phyloP scores from a whole-genome alignment of 2,329 filamentous ascomycete species.

The Fusarium hainanense region DNA sequence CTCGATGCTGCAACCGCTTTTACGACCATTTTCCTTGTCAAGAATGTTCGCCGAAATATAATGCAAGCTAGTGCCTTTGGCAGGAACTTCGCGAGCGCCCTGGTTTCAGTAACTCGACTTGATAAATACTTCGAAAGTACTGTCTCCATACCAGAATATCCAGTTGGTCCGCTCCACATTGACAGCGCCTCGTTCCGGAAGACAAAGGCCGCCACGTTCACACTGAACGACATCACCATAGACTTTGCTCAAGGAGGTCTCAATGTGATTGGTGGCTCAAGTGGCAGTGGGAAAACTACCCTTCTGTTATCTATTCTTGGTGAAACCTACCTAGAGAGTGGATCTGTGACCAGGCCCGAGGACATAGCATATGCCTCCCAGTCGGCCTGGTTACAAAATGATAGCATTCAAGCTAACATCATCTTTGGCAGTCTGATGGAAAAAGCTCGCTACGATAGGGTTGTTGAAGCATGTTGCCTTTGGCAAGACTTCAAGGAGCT shows the following conservation, averaged over 20 bases:
- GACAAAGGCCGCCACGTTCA: slow-evolving; percentile 62
- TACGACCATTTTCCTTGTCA: slow-evolving; percentile 65
- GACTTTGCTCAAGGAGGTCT: slow-evolving; percentile 65
- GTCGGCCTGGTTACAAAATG: slow-evolving; percentile 68
- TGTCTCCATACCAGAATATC: slow-evolving; percentile 60
- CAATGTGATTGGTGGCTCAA: slow-evolving; percentile 65
- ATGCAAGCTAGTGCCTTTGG: slow-evolving; percentile 60
- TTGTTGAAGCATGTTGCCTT: slow-evolving; percentile 67
- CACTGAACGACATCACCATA: slow-evolving; percentile 60
- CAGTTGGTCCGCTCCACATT: slow-evolving; percentile 61
- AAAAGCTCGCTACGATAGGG: slow-evolving; percentile 62
- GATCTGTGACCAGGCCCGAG: slow-evolving; percentile 59
- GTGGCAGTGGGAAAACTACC: slow-evolving; percentile 68
- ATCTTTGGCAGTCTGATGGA: slow-evolving; percentile 65
- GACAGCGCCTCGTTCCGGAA: slow-evolving; percentile 60
- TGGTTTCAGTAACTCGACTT: slow-evolving; percentile 61
- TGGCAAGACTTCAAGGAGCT: slow-evolving; percentile 63
- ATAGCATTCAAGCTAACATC: slow-evolving; percentile 66
- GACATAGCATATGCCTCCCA: slow-evolving; percentile 69
- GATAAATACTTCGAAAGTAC: slow-evolving; percentile 66
- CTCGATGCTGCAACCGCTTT: slow-evolving; percentile 68
- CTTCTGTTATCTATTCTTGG: slow-evolving; percentile 65
- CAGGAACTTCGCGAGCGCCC: slow-evolving; percentile 50
- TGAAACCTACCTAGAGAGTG: slow-evolving; percentile 63
- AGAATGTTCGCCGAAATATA: slow-evolving; percentile 64